Conservation (phyloP, 1,139 yeast species). For the Taphrina wiesneri region DNA sequence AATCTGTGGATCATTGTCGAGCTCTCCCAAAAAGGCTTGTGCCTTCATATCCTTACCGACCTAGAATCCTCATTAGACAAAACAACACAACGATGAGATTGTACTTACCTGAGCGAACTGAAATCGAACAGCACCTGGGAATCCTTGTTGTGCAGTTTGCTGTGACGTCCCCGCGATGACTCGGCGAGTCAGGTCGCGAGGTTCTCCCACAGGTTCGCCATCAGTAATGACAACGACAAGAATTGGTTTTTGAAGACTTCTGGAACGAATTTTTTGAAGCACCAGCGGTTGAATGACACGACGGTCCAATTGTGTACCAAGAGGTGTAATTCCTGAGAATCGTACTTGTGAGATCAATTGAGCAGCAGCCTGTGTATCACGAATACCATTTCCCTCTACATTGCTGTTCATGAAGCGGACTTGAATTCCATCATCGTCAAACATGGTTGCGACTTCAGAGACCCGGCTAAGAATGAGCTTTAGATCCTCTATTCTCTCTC, state of each 20-base stretch:
- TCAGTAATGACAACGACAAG: slow-evolving; percentile 44
- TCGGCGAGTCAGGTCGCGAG: slow-evolving; percentile 41
- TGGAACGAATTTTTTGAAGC: slow-evolving; percentile 42
- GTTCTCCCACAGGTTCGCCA: slow-evolving; percentile 47
- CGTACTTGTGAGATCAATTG: slow-evolving; percentile 42
- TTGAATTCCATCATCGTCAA: slow-evolving; percentile 44
- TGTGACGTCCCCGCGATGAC: slow-evolving; percentile 44
- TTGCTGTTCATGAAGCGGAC: slow-evolving; percentile 45
- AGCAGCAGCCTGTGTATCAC: slow-evolving; percentile 42
- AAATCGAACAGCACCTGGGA: slow-evolving; percentile 45
- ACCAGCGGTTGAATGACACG: slow-evolving; percentile 46
- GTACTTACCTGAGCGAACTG: slow-evolving; percentile 44
- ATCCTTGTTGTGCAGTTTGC: slow-evolving; percentile 41
- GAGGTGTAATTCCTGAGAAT: slow-evolving; percentile 46
- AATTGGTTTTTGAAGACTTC: slow-evolving; percentile 44
- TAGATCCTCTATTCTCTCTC: slow-evolving; percentile 46
- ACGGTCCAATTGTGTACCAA: slow-evolving; percentile 43
- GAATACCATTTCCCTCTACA: slow-evolving; percentile 43
- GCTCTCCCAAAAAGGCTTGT: slow-evolving; percentile 44
- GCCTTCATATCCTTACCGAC: slow-evolving; percentile 47
- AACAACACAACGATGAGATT: background rate
- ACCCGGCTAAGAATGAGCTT: slow-evolving; percentile 44
- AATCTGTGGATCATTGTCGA: slow-evolving; percentile 43
- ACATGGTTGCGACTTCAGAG: slow-evolving; percentile 45
- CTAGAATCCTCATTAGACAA: background rate